Conservation (phyloP, 1,139 yeast species). For the Pichia sp. region DNA sequence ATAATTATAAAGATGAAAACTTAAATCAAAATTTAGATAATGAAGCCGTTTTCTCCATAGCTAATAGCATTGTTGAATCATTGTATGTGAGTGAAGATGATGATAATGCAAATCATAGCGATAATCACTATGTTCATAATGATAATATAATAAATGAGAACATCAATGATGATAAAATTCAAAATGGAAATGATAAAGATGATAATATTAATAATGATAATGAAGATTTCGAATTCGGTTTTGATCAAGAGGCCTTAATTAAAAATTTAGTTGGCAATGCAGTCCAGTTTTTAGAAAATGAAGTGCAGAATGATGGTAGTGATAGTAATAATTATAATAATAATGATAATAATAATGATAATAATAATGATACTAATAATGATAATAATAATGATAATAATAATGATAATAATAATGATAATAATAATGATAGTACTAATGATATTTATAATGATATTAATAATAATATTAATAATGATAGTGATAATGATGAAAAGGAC, state of each 20-base stretch:
- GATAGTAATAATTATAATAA: too few relatives aligned
- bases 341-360: background rate
- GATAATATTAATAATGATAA: background rate
- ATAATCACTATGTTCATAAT: background rate
- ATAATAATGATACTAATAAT: too few relatives aligned
- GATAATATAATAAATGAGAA: background rate
- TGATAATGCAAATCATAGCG: background rate
- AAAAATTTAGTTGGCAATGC: constrained; percentile 8
- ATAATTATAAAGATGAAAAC: too few relatives aligned
- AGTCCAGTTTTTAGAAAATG: constrained; percentile 7
- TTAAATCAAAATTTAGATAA: too few relatives aligned
- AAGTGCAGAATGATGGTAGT: too few relatives aligned
- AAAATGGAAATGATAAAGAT: background rate
- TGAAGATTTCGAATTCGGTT: background rate
- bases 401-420: too few relatives aligned
- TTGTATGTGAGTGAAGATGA: constrained; percentile 1
- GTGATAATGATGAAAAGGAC: too few relatives aligned
- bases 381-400: too few relatives aligned
- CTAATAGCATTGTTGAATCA: constrained; percentile 13
- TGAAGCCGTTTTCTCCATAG: constrained; percentile 5
- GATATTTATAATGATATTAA: too few relatives aligned
- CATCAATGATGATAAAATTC: background rate
- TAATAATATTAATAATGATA: too few relatives aligned
- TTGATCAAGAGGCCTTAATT: constrained; percentile 10
- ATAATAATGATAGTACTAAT: too few relatives aligned